Evolutionary conservation across 495 filamentous ascomycete species (phyloP), one percentile per base, ranked within the genome.

Genomic region (Cercophora samala): DNA sequence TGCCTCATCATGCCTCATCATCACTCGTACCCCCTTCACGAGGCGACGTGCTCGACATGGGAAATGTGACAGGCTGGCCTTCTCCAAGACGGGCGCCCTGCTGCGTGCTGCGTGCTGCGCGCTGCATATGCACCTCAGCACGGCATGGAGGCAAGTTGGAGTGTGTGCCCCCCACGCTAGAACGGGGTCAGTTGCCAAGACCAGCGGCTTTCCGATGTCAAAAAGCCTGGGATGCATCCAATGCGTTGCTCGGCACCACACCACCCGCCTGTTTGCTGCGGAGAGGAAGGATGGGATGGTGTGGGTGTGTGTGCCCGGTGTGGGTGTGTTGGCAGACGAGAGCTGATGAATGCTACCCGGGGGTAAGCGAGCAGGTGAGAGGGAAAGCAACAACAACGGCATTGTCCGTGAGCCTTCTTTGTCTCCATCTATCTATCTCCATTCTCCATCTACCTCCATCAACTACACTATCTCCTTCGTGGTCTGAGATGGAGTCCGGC

Each of bases 161-260:
- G 53, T 4, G 5, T 56, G 53, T 56, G 53, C 19, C 53, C 53
- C 53, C 53, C 53, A 56, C 53, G 53, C 53, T 56, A 56, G 53
- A 56, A 56, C 53, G 19, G 53, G 53, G 53, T 56, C 53, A 56
- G 2, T 13, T 64, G 66, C 66, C 66, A 68, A 68, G 66, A 61
- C 17, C 3, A 53, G 29, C 61, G 29, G 60, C 15, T n/a, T 61
- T 23, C 24, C 29, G 21, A 26, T 22, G 46, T 59, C 63, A 62
- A 65, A 58, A 32, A 23, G 53, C 53, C 53, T 51, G 64, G 18
- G 3, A 56, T 66, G 64, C 64, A 19, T 65, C 37, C 65, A 22
- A 63, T 66, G 58, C 59, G 65, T 63, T 37, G 60, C 42, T 42
- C 65, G 53, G 53, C 53, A 23, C 19, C 53, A 56, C 53, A 56